Evolutionary conservation across 805 yeast species (phyloP), one percentile per base, ranked within the genome.

Genomic region (Candida vartiovaarae): DNA sequence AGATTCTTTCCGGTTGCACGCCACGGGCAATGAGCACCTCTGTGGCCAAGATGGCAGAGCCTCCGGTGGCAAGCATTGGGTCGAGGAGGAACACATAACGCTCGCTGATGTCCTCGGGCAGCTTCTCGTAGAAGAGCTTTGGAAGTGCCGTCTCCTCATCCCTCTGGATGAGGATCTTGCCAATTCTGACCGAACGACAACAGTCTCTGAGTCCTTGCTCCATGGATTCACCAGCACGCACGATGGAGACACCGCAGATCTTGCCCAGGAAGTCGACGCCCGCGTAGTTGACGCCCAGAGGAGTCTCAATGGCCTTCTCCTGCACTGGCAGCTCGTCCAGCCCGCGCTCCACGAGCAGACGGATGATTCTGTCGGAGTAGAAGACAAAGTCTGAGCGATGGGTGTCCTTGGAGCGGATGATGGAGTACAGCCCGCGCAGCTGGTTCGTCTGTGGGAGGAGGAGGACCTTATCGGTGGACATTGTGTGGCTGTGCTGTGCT

Each of bases 1-100:
- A 74, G 53, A 93, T 93, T 60, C 95, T 78, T 50, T 89, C 90
- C 54, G 81, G 82, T 45, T 80, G 80, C 39, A 91, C 98, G 41
- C 99, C 98, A 59, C 93, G 78, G 43, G 80, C 72, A 46, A 85
- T 71, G 57, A 93, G 70, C 15, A 93, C 97, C 48, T 93, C 95
- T 15, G 90, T 87, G 11, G 98, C 99, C 93, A 90, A 85, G 65
- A 88, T 78, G 20, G 98, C 99, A 48, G 96, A 85, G 40, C 99
- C 99, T 53, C 99, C 99, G 20, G 99, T 93, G 31, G 99, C 99
- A 61, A 93, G 76, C 95, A 93, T 85, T 45, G 99, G 99, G 60
- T 93, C 99, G 53, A 93, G 72, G 56, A 93, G 68, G 61, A 93
- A 85, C 27, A 93, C 97, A 56, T 81, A 93, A 53, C 99, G 75